A percentile compares a stretch with the other conserved stretches of the same genome.
phyloP scores from a whole-genome alignment of 192 early-diverging fungal species.

The Backusella tuberculispora region DNA sequence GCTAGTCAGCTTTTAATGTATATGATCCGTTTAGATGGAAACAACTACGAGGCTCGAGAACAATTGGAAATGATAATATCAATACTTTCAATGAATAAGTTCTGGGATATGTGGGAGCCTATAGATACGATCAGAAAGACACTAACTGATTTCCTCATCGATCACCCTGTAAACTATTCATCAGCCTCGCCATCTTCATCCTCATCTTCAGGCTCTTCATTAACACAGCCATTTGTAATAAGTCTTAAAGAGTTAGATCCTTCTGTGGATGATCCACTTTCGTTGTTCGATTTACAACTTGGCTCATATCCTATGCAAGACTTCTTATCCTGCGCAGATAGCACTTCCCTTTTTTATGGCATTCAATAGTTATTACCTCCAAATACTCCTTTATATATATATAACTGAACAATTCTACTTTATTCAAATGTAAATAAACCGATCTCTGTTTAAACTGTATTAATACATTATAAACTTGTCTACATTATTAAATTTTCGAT shows the following conservation, averaged over 20 bases:
- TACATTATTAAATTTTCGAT: too few relatives aligned
- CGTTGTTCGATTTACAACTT: not conserved
- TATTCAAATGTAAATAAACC: not conserved
- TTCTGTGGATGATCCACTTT: not conserved
- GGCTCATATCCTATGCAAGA: not conserved
- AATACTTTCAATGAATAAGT: not conserved
- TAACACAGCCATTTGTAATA: not conserved
- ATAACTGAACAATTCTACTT: not conserved
- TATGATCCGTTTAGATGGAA: not conserved
- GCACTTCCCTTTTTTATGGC: not conserved
- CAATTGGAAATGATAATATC: not conserved
- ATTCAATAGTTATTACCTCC: not conserved
- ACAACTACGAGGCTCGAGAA: not conserved
- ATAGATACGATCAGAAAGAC: not conserved
- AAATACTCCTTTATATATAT: not conserved
- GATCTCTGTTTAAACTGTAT: too few relatives aligned
- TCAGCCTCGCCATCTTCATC: not conserved
- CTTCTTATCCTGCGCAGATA: constrained; percentile 1
- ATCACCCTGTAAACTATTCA: not conserved
- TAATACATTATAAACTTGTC: too few relatives aligned
- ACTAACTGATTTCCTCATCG: not conserved
- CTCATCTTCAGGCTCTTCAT: not conserved
- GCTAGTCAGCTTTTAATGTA: constrained; percentile 6
- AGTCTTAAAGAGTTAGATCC: not conserved
- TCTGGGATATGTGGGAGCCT: constrained; percentile 11